Evolutionary conservation across 805 yeast genomes (phyloP), one percentile per base, ranked within the genome.

Genomic region (Pichia scutulata): DNA sequence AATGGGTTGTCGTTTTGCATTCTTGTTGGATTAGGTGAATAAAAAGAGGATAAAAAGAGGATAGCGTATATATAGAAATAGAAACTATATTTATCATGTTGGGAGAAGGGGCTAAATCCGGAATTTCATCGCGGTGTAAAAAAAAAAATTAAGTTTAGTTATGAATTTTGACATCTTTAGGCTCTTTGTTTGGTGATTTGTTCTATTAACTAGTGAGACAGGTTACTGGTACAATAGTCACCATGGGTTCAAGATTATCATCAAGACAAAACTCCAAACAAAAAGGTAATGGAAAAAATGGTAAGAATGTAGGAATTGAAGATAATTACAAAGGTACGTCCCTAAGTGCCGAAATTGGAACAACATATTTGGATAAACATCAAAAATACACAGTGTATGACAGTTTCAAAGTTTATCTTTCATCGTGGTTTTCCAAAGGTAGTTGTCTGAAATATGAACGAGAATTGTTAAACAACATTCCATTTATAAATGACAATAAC

Each of bases 1-100:
- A 49, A 49, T 7, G 53, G 51, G 26, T 47, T 51, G 5, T 43
- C 50, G 12, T 40, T n/a, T 23, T 48, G 47, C 52, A 49, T 49
- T 30, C n/a, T n/a, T n/a, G n/a, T n/a, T n/a, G n/a, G 30, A 21
- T 33, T 14, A 13, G 4, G n/a, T 2, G 19, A 33, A 2, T 16
- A 7, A 19, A 33, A n/a, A 33, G n/a, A 10, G 19, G 19, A 30
- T 4, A 18, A 14, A 30, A 30, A 30, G 36, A 14, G 26, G 26
- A 25, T n/a, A n/a, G n/a, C n/a, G n/a, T n/a, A n/a, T n/a, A n/a
- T n/a, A n/a, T n/a, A n/a, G n/a, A 26, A 26, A 4, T 26, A 13
- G 3, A 26, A 26, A 26, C 28, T 2, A 26, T 26, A 26, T n/a
- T n/a, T n/a, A 26, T 26, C 28, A 26, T 26, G 28, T 13, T 26